phyloP scores from a whole-genome alignment of 139 green algal species.

The Closterium sp. region DNA sequence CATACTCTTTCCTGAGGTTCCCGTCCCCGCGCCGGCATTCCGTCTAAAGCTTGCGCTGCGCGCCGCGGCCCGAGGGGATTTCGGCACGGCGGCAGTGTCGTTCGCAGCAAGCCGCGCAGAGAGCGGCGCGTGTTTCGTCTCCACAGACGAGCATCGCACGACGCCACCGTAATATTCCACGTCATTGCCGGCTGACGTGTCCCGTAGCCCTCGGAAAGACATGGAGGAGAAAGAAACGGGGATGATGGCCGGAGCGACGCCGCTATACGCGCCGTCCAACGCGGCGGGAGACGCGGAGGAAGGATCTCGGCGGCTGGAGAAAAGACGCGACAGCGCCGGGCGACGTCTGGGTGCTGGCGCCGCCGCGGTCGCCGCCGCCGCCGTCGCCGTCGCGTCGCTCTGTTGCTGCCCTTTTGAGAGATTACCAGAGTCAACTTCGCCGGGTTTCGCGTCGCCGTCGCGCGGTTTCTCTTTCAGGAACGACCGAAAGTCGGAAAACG shows the following conservation, averaged over 20 bases:
- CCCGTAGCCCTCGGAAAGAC: background rate
- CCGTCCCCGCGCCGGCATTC: background rate
- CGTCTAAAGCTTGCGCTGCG: background rate
- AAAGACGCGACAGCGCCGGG: background rate
- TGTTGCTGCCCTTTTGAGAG: background rate
- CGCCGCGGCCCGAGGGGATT: background rate
- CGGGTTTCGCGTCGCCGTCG: background rate
- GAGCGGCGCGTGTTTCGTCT: background rate
- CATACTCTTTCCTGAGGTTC: background rate
- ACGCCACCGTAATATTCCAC: background rate
- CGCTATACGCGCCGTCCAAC: background rate
- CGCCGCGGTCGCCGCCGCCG: too few species aligned
- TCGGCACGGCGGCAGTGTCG: background rate
- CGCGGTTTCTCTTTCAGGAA: background rate
- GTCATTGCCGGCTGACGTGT: background rate
- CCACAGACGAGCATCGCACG: background rate
- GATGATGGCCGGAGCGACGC: background rate
- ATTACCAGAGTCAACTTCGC: background rate
- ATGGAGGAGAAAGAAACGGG: background rate
- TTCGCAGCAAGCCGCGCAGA: background rate
- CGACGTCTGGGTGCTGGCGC: background rate
- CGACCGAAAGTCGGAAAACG: background rate
- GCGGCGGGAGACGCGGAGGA: background rate
- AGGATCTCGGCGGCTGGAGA: background rate
- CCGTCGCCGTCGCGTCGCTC: background rate